Percentiles rank a stretch among this genome's conserved stretches.
phyloP scores from a whole-genome alignment of 352 stramenopile genomes.

The Phytophthora chlamydospora region DNA sequence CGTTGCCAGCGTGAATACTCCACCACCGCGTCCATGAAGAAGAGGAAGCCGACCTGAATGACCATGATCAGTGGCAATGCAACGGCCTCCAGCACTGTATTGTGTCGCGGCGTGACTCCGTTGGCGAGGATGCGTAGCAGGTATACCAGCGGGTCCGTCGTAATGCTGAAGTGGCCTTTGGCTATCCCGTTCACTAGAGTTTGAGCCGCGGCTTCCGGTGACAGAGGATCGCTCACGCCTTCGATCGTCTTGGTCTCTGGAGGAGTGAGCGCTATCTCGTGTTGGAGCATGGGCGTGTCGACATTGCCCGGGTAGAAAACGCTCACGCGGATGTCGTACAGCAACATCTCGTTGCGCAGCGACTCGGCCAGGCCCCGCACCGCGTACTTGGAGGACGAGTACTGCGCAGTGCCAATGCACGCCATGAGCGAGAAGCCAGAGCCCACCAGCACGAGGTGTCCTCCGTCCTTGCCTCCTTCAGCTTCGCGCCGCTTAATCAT shows the following conservation, averaged over 20 bases:
- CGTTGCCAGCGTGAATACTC: conserved; percentile 33
- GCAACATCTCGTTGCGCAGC: conserved; percentile 51
- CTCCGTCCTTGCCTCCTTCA: conserved; percentile 19
- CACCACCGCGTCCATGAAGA: conserved; percentile 56
- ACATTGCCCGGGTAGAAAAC: conserved; percentile 58
- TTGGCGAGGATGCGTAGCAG: conserved; percentile 54
- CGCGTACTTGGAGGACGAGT: conserved; percentile 57
- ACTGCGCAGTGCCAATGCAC: conserved; percentile 53
- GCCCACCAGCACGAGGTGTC: conserved; percentile 52
- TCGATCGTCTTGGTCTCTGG: conserved; percentile 54
- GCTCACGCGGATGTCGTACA: conserved; percentile 47
- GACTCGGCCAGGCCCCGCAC: conserved; percentile 63
- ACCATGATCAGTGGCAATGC: conserved; percentile 39
- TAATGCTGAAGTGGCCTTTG: conserved; percentile 57
- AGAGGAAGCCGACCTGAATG: conserved; percentile 42
- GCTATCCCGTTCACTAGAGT: conserved; percentile 43
- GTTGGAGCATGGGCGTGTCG: conserved; percentile 47
- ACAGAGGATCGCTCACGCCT: conserved; percentile 28
- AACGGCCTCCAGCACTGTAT: conserved; percentile 46
- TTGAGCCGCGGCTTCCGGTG: conserved; percentile 39
- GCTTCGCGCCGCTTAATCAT: conserved; percentile 47
- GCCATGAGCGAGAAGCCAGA: conserved; percentile 52
- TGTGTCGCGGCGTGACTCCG: conserved; percentile 48
- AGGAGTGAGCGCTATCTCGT: conserved; percentile 45
- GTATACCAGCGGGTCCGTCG: conserved; percentile 52